These are phyloP conservation scores for Citrus unshiu DNA, from an alignment of 345 rosid genomes.

Conservation along the genomic window DNA sequence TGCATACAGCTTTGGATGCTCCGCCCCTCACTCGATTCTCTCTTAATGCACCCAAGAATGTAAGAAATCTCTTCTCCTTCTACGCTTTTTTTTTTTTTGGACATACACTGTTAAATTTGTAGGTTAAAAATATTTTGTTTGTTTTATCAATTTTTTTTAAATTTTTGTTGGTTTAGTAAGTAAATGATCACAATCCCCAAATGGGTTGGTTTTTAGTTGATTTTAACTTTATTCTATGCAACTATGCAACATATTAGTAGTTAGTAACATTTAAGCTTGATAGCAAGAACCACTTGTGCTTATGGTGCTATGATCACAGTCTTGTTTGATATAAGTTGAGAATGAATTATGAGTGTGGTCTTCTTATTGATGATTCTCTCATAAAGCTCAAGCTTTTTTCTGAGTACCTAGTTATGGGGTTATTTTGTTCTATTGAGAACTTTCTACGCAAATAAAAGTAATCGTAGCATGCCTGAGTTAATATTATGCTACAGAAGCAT, in stretches of 20 bases:
- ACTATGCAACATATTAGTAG: too few species aligned
- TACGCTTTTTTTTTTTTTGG: not conserved
- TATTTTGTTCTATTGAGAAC: not conserved
- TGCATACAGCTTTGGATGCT: slow-evolving; percentile 33
- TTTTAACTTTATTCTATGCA: not conserved
- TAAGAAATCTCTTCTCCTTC: slow-evolving; percentile 21
- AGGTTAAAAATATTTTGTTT: not conserved
- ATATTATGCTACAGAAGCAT: not conserved
- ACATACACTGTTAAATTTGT: not conserved
- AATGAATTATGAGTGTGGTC: too few species aligned
- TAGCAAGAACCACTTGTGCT: not conserved
- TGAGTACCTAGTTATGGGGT: not conserved
- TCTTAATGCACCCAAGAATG: slow-evolving; percentile 55
- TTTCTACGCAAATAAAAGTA: not conserved
- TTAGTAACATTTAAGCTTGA: not conserved
- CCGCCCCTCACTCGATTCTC: slow-evolving; percentile 53
- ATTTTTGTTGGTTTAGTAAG: not conserved
- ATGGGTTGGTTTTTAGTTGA: not conserved
- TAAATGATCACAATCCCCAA: not conserved
- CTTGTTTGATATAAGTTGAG: not conserved
- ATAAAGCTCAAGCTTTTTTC: not conserved
- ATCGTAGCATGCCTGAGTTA: not conserved
- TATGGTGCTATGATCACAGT: not conserved
- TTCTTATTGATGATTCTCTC: not conserved
- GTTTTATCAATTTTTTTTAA: not conserved